These are phyloP conservation scores for Phytophthora fragariaefolia DNA, from an alignment of 352 stramenopile species.

Conservation along the genomic window DNA sequence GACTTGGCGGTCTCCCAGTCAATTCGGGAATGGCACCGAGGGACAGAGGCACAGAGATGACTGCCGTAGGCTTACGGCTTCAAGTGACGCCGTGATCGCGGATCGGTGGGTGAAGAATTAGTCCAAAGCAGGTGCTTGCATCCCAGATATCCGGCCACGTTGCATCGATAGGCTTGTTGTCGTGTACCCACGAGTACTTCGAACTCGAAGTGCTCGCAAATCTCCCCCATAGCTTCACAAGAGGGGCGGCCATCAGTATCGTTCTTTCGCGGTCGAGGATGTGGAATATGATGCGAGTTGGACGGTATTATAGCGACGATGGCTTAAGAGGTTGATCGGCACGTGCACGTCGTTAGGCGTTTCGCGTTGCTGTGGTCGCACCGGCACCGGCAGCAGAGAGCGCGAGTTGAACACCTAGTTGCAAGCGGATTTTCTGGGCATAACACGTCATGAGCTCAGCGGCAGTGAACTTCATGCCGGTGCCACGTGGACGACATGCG, in stretches of 20 bases:
- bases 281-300: too few species aligned
- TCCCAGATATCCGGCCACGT: constrained; percentile 13
- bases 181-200: constrained; percentile 11
- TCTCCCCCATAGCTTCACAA: not conserved
- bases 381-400: constrained; percentile 9
- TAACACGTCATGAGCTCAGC: constrained; percentile 37
- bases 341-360: too few species aligned
- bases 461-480: constrained; percentile 4
- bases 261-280: not conserved
- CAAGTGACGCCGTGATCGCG: constrained; percentile 14
- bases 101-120: constrained; percentile 21
- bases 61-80: not conserved
- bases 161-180: constrained; percentile 2
- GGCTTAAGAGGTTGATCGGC: too few species aligned
- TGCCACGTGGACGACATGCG: constrained; percentile 8
- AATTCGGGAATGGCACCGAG: constrained; percentile 35
- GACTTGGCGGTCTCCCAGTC: constrained; percentile 6
- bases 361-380: not conserved
- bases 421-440: constrained; percentile 14
- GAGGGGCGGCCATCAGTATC: not conserved
- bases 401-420: constrained; percentile 13
- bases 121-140: not conserved
- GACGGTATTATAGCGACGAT: not conserved
- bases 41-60: not conserved
- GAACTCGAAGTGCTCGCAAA: not conserved